A percentile compares a stretch with the other conserved stretches of the same genome.
Conservation (phyloP, 2,329 filamentous ascomycete genomes). For the Aureobasidium lini region DNA sequence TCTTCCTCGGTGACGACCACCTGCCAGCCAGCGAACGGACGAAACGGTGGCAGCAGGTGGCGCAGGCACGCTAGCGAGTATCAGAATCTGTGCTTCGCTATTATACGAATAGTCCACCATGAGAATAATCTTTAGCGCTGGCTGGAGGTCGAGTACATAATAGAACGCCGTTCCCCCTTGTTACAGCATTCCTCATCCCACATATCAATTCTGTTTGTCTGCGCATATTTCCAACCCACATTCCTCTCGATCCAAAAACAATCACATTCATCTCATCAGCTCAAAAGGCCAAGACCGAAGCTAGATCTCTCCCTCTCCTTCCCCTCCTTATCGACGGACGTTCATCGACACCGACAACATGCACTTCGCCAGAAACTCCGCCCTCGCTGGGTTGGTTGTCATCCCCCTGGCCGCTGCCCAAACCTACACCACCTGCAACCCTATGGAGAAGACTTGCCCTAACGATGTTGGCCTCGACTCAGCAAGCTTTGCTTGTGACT, state of each 20-base stretch:
- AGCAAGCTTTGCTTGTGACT: constrained; percentile 40
- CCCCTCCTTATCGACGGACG: neutral
- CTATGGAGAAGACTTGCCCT: constrained; percentile 62
- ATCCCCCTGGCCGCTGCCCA: constrained; percentile 55
- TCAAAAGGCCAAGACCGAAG: constrained; percentile 2
- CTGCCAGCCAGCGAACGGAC: constrained; percentile 2
- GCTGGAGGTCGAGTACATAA: constrained; percentile 5
- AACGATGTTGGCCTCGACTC: constrained; percentile 64
- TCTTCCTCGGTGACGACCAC: constrained; percentile 8
- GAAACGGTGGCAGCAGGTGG: constrained; percentile 10
- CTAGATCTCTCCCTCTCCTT: neutral
- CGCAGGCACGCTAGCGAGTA: constrained; percentile 12
- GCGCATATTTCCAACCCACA: neutral
- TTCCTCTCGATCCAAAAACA: constrained; percentile 8
- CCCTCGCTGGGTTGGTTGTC: constrained; percentile 31
- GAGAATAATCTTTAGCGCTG: neutral
- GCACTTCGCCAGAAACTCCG: constrained; percentile 25
- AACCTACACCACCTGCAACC: constrained; percentile 71
- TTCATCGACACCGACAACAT: constrained; percentile 20
- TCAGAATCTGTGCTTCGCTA: constrained; percentile 13
- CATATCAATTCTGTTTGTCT: constrained; percentile 3
- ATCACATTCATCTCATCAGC: constrained; percentile 2
- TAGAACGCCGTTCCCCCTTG: constrained; percentile 6
- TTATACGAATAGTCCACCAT: constrained; percentile 7
- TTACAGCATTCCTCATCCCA: constrained; percentile 6